Conservation (phyloP, 352 stramenopile genomes). For the Plasmopara muralis region DNA sequence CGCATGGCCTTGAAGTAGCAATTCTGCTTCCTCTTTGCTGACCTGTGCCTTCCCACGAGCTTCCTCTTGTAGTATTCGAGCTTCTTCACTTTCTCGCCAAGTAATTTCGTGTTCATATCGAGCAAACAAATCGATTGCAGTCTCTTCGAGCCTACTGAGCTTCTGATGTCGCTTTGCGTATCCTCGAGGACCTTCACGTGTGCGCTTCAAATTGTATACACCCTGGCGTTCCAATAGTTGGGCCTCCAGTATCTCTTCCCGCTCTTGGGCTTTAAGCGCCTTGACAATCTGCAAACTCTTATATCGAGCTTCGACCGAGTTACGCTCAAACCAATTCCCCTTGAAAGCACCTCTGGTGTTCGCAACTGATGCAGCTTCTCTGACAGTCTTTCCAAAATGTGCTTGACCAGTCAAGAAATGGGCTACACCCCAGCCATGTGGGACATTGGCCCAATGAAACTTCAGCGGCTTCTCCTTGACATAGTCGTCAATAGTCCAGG, state of each 20-base stretch:
- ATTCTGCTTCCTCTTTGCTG: slow-evolving; percentile 32
- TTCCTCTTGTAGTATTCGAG: slow-evolving; percentile 45
- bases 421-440: slow-evolving; percentile 72
- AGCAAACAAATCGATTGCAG: slow-evolving; percentile 39
- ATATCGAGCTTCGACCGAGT: slow-evolving; percentile 67
- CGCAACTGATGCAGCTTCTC: not conserved
- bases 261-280: slow-evolving; percentile 60
- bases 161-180: slow-evolving; percentile 62
- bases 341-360: slow-evolving; percentile 16
- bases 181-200: slow-evolving; percentile 61
- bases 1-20: slow-evolving; percentile 30
- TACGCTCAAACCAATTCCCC: slow-evolving; percentile 55
- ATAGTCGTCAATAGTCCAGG: slow-evolving; percentile 13
- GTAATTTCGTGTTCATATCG: slow-evolving; percentile 38
- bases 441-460: slow-evolving; percentile 30
- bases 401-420: slow-evolving; percentile 54
- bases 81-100: slow-evolving; percentile 42
- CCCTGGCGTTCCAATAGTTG: slow-evolving; percentile 63
- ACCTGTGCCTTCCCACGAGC: slow-evolving; percentile 32
- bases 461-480: slow-evolving; percentile 6
- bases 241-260: slow-evolving; percentile 50
- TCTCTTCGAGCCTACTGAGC: slow-evolving; percentile 55
- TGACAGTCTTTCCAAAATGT: slow-evolving; percentile 8
- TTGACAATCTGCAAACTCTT: slow-evolving; percentile 65
- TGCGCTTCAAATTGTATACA: slow-evolving; percentile 50